Percentiles rank a stretch among this genome's conserved stretches.
Evolutionary conservation across 129 eudicot genomes (phyloP).

Genomic region (Mikania micrantha): DNA sequence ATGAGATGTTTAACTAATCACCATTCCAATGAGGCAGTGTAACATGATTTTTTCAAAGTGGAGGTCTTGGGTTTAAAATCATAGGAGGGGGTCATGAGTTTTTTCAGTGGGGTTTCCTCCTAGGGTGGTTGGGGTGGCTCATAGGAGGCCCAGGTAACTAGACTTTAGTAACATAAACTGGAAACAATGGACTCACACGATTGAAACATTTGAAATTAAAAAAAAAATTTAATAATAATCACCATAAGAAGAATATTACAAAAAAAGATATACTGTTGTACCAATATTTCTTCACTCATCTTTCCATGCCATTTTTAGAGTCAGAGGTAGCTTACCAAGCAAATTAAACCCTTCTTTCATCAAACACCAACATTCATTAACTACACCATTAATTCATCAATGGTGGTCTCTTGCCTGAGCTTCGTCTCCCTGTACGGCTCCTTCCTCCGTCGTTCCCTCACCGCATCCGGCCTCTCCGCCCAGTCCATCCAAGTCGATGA

Average conservation of each 20-base stretch:
- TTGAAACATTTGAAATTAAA: no score
- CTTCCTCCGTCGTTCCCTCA: constrained; percentile 46
- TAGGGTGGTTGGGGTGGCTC: no score
- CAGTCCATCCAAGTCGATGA: constrained; percentile 41
- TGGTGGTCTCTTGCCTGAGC: constrained; percentile 48
- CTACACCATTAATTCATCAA: background rate
- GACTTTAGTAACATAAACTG: no score
- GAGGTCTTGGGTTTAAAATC: no score
- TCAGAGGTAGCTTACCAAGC: background rate
- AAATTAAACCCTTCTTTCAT: background rate
- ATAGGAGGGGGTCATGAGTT: no score
- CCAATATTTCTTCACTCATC: background rate
- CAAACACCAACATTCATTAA: background rate
- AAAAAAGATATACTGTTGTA: constrained; percentile 2
- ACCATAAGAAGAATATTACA: background rate
- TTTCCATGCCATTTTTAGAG: constrained; percentile 1
- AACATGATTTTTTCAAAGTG: no score
- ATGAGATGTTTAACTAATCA: no score
- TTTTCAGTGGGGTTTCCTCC: no score
- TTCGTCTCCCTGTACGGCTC: constrained; percentile 44
- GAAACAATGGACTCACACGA: no score
- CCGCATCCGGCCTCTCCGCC: constrained; percentile 48
- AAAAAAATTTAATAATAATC: no score
- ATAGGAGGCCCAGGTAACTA: no score
- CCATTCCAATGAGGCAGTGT: no score